Evolutionary conservation across 495 filamentous ascomycete species (phyloP).

Genomic region (Podospora comata): DNA sequence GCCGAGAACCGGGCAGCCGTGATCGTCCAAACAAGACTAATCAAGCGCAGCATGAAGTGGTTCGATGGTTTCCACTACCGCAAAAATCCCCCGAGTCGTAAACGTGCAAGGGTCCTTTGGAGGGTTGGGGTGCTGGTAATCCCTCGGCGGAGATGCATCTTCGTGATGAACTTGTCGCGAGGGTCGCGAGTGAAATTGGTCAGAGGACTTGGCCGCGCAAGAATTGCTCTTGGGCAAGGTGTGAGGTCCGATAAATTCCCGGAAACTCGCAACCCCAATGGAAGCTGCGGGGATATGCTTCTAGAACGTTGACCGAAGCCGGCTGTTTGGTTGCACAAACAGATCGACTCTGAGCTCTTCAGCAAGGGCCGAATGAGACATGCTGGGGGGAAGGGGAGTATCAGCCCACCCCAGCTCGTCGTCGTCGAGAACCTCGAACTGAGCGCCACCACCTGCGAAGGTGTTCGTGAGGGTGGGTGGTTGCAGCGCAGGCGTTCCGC

Average conservation of each 20-base stretch:
- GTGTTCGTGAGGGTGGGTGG: conserved; percentile 3
- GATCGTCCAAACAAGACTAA: not conserved
- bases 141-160: not conserved
- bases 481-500: not conserved
- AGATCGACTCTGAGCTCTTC: conserved; percentile 11
- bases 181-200: not conserved
- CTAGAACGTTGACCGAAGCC: conserved; percentile 30
- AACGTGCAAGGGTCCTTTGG: not conserved
- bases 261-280: not conserved
- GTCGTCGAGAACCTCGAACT: conserved; percentile 2
- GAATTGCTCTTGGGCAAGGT: not conserved
- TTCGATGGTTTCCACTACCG: not conserved
- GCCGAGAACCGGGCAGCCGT: not conserved
- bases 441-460: conserved; percentile 8
- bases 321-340: conserved; percentile 24
- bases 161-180: not conserved
- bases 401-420: conserved; percentile 9
- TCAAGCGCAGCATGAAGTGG: not conserved
- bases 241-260: conserved; percentile 2
- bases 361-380: not conserved
- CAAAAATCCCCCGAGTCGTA: not conserved
- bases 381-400: not conserved
- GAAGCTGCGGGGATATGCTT: conserved; percentile 22
- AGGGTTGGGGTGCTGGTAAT: not conserved
- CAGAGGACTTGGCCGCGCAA: not conserved